Percentiles rank a stretch among this genome's conserved stretches.
Evolutionary conservation across 352 stramenopile species (phyloP).

Genomic region (Blastocystis sp.): DNA sequence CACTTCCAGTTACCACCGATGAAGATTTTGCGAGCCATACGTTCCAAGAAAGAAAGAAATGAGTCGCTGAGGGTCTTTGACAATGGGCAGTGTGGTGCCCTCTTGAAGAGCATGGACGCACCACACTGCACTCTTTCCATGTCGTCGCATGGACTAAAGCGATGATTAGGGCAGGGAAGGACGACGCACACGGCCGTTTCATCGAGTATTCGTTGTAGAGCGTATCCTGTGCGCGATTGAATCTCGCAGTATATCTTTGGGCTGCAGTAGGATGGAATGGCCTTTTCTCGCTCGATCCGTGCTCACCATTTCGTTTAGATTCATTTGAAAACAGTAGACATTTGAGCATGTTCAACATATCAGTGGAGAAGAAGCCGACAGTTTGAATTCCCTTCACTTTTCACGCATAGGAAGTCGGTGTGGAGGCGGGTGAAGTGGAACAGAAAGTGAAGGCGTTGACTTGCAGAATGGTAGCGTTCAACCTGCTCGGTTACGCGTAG

Average conservation of each 20-base stretch:
- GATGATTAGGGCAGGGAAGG: background rate
- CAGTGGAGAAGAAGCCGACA: too few species aligned
- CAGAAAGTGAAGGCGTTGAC: too few species aligned
- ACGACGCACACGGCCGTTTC: slow-evolving; percentile 32
- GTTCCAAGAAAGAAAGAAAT: slow-evolving; percentile 46
- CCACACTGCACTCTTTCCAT: background rate
- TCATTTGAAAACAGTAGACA: too few species aligned
- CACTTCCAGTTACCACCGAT: slow-evolving; percentile 70
- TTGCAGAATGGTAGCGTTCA: too few species aligned
- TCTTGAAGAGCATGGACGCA: slow-evolving; percentile 7
- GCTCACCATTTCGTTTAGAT: too few species aligned
- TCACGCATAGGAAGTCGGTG: too few species aligned
- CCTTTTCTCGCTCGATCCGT: too few species aligned
- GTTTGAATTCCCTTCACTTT: too few species aligned
- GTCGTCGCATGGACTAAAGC: background rate
- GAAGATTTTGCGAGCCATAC: slow-evolving; percentile 76
- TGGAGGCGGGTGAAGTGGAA: too few species aligned
- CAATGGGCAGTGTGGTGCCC: background rate
- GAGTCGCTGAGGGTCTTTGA: slow-evolving; percentile 38
- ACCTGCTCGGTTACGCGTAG: slow-evolving; percentile 8
- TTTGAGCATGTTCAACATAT: too few species aligned
- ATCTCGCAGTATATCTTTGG: too few species aligned
- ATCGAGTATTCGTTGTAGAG: slow-evolving; percentile 41
- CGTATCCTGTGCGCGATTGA: slow-evolving; percentile 7
- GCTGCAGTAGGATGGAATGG: too few species aligned